Conservation (phyloP, 495 filamentous ascomycete genomes). For the Penicillium subrubescens region DNA sequence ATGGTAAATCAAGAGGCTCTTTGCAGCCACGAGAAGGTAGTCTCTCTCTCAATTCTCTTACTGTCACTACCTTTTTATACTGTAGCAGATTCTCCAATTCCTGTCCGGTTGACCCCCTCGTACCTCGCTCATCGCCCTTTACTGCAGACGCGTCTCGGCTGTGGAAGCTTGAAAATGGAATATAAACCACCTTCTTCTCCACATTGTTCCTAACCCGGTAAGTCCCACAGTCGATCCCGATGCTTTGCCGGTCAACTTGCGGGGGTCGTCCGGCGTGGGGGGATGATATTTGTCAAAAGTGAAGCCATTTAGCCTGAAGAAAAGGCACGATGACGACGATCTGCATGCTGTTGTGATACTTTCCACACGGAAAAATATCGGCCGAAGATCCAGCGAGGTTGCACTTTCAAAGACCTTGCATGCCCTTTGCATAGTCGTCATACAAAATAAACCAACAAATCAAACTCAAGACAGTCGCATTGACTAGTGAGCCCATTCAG, state of each 20-base stretch:
- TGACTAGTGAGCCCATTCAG: not conserved
- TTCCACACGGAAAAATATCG: not conserved
- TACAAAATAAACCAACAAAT: not conserved
- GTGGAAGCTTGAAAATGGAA: not conserved
- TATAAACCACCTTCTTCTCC: not conserved
- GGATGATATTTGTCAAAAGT: not conserved
- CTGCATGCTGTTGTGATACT: not conserved
- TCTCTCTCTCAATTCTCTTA: not conserved
- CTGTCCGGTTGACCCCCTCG: not conserved
- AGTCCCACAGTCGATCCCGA: slow-evolving; percentile 29
- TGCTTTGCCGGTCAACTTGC: slow-evolving; percentile 14
- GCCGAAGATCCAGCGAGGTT: not conserved
- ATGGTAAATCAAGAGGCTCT: slow-evolving; percentile 7
- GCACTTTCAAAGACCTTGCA: not conserved
- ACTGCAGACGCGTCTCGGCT: not conserved
- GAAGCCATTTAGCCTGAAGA: slow-evolving; percentile 31
- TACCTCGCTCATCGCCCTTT: not conserved
- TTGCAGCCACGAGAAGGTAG: not conserved
- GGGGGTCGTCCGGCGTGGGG: slow-evolving; percentile 20
- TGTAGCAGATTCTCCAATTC: not conserved
- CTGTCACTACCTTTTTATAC: not conserved
- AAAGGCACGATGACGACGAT: not conserved
- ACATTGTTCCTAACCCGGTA: slow-evolving; percentile 18
- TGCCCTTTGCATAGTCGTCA: not conserved
- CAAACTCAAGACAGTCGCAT: not conserved